Base-by-base conservation (phyloP, 495 filamentous ascomycete species). In the Daldinia concentrica region DNA sequence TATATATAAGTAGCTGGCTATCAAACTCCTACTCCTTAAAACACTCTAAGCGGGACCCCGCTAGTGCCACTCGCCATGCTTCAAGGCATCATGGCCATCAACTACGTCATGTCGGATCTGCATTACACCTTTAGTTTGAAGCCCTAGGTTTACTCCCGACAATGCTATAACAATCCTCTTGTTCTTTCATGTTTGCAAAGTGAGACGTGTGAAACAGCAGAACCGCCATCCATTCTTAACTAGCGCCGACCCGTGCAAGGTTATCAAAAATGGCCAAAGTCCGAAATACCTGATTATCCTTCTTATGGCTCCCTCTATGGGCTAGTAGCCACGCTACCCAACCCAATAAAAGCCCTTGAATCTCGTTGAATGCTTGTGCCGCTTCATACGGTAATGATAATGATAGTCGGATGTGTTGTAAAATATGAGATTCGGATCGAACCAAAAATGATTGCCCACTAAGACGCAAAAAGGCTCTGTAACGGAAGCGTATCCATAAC, bases 191-290 rank as follows among this genome's bases (percentile, higher is more conserved):
- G 66, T 66, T 73, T 69, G 61, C 58, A 37, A 73, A 73, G 65
- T 69, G 60, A 73, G 66, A 73, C 64, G 62, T 43, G 71, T 27
- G 62, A 73, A 69, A 73, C 51, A 69, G 66, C 52, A 73, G 65
- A 73, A 73, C 70, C 62, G 62, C 71, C 71, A 69, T 69, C 71
- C 66, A 41, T 73, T 48, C 62, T 66, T 69, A 73, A 66, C 71
- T 73, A 73, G 71, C 71, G 71, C 71, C 71, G 71, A 56, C 62
- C 71, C 45, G 71, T 73, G 66, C 71, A 73, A 69, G 43, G 56
- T 69, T 69, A 58, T 60, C 56, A 65, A 73, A 62, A 41, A 52
- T 62, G 52, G 62, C 50, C 26, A 55, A 73, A 69, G 62, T 60
- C 27, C 43, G 65, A 73, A 66, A 73, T 57, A 50, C 43, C 66